These are phyloP conservation scores for Knoxdaviesia proteae DNA, from an alignment of 2,329 filamentous ascomycete species.

Conservation along the genomic window DNA sequence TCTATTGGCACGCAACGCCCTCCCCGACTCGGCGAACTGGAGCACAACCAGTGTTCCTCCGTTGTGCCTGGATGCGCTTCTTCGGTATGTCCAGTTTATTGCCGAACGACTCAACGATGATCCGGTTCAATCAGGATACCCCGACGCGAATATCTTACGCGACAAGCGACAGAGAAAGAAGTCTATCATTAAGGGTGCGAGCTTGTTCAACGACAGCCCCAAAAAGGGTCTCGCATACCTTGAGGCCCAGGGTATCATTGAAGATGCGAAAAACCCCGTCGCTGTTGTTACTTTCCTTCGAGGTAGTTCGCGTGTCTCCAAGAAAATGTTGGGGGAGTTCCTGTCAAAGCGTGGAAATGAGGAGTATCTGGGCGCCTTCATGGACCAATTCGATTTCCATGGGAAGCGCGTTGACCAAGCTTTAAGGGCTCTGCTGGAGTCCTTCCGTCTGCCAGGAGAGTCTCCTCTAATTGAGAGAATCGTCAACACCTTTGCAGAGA, in stretches of 20 bases:
- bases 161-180: slow-evolving; percentile 64
- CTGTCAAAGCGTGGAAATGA: slow-evolving; percentile 83
- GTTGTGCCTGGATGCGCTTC: slow-evolving; percentile 73
- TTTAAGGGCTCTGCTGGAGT: slow-evolving; percentile 64
- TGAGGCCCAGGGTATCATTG: slow-evolving; percentile 67
- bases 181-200: slow-evolving; percentile 68
- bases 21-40: slow-evolving; percentile 95
- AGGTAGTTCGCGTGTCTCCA: slow-evolving; percentile 72
- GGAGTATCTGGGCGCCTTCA: slow-evolving; percentile 61
- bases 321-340: slow-evolving; percentile 78
- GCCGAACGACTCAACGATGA: slow-evolving; percentile 64
- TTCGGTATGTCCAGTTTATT: slow-evolving; percentile 82
- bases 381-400: slow-evolving; percentile 72
- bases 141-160: slow-evolving; percentile 41
- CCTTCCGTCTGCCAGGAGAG: slow-evolving; percentile 86
- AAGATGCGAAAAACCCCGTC: slow-evolving; percentile 50
- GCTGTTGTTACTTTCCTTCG: slow-evolving; percentile 72
- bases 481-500: slow-evolving; percentile 67
- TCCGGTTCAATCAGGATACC: slow-evolving; percentile 33
- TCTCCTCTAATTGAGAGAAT: slow-evolving; percentile 85
- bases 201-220: slow-evolving; percentile 88
- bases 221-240: slow-evolving; percentile 77
- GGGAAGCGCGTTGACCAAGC: slow-evolving; percentile 82
- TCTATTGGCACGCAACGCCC: slow-evolving; percentile 75
- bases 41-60: slow-evolving; percentile 96